Percentiles rank a stretch among this genome's conserved stretches.
Conservation (phyloP, 2,329 filamentous ascomycete species). For the Cytospora piceicola region DNA sequence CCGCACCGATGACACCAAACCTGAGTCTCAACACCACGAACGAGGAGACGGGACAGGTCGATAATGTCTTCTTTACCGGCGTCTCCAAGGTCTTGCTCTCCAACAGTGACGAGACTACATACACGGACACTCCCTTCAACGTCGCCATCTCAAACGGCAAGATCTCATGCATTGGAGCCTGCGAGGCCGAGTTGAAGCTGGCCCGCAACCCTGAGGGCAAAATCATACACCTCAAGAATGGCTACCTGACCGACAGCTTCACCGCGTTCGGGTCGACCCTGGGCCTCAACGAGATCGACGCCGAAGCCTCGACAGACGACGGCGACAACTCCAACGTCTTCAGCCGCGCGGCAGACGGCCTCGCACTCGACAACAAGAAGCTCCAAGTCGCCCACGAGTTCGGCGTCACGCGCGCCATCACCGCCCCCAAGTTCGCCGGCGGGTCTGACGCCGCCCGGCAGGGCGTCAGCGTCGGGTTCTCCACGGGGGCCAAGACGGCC, state of each 20-base stretch:
- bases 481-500: conserved; percentile 52
- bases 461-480: conserved; percentile 63
- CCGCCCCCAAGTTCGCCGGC: conserved; percentile 54
- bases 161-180: conserved; percentile 61
- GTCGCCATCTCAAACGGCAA: conserved; percentile 57
- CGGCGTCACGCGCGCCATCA: conserved; percentile 62
- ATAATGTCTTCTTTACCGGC: conserved; percentile 59
- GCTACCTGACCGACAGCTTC: conserved; percentile 63
- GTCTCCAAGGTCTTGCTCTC: conserved; percentile 56
- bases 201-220: conserved; percentile 42
- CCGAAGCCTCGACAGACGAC: conserved; percentile 59
- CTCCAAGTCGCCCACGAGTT: conserved; percentile 56
- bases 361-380: conserved; percentile 60
- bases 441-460: conserved; percentile 47
- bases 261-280: conserved; percentile 64
- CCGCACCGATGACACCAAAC: conserved; percentile 46
- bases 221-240: conserved; percentile 57
- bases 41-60: conserved; percentile 45
- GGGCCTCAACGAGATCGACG: conserved; percentile 66
- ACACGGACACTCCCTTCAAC: conserved; percentile 42
- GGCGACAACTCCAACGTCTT: conserved; percentile 53
- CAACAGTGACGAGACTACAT: conserved; percentile 41
- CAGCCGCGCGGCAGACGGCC: conserved; percentile 61
- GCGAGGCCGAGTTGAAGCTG: conserved; percentile 48
- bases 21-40: conserved; percentile 45